Evolutionary conservation across 768 basidiomycete species (phyloP), one percentile per base, ranked within the genome.

Genomic region (Leccinellum albellum): DNA sequence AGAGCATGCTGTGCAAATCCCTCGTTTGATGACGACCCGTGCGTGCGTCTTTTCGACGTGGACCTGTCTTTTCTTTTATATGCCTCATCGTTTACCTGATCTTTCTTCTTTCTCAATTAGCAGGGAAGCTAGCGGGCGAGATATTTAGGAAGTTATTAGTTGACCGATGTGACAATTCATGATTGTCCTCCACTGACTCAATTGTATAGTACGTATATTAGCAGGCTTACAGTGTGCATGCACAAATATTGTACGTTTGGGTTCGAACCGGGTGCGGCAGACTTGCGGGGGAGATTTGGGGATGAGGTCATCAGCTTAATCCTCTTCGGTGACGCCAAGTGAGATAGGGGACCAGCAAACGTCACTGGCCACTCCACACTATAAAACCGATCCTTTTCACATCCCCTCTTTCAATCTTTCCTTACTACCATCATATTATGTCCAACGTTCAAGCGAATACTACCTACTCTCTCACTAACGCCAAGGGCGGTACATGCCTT

Each of bases 1-100:
- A 94, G 73, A 80, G 83, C 12, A 86, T 93, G 82, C 71, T 92
- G 51, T 80, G 86, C 62, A 91, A 90, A 64, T 74, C 74, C 8
- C 73, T 82, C 55, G 81, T 82, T 12, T 81, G 58, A 68, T 42
- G 13, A 17, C 17, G 23, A 24, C 6, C 45, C 12, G 20, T 45
- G 37, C 45, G 31, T 50, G 24, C 31, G 14, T 6, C 33, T 17
- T 13, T 26, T 33, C 4, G 44, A n/a, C n/a, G 3, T 23, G 21
- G 26, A 26, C 33, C 48, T 21, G 24, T 29, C 35, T 28, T 33
- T 17, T n/a, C 10, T 37, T 23, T 6, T 20, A 42, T 42, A 42
- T 20, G 20, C 2, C 10, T 40, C 4, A 17, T 17, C 17, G 17
- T 37, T 37, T 40, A 20, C 40, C 40, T 40, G n/a, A n/a, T 37